A percentile compares a stretch with the other conserved stretches of the same genome.
Evolutionary conservation across 371 early-diverging fungal species (phyloP).

Genomic region (Coemansia sp.): DNA sequence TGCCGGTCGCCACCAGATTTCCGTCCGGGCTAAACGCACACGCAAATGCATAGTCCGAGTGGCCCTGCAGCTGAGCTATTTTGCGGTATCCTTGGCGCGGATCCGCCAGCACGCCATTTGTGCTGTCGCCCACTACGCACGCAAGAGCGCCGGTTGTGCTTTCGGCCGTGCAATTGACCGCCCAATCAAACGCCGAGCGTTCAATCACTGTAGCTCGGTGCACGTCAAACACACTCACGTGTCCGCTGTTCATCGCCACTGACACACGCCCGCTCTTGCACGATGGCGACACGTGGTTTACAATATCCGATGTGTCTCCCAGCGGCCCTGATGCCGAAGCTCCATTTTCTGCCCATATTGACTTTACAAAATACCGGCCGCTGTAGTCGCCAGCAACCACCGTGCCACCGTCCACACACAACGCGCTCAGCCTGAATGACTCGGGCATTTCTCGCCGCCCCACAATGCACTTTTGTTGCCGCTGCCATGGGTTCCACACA

Average conservation of each 20-base stretch:
- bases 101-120: constrained; percentile 58
- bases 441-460: constrained; percentile 51
- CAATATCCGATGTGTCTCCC: constrained; percentile 50
- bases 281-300: constrained; percentile 67
- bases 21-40: constrained; percentile 80
- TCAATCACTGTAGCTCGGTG: constrained; percentile 43
- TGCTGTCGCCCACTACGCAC: constrained; percentile 74
- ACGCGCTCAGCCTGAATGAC: constrained; percentile 58
- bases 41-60: constrained; percentile 77
- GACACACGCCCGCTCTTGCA: constrained; percentile 46
- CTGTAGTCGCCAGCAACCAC: constrained; percentile 60
- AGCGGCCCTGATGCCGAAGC: constrained; percentile 22
- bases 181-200: constrained; percentile 57
- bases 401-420: constrained; percentile 55
- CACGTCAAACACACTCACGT: constrained; percentile 59
- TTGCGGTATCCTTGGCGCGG: constrained; percentile 7
- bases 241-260: constrained; percentile 65
- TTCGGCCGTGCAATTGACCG: constrained; percentile 71
- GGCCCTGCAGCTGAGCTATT: constrained; percentile 59
- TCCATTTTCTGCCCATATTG: constrained; percentile 49
- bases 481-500: constrained; percentile 65
- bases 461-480: constrained; percentile 54
- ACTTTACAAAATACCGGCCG: constrained; percentile 22
- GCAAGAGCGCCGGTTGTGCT: constrained; percentile 65
- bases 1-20: constrained; percentile 73